Conservation (phyloP, 441 rosid species). For the Breynia disticha region DNA sequence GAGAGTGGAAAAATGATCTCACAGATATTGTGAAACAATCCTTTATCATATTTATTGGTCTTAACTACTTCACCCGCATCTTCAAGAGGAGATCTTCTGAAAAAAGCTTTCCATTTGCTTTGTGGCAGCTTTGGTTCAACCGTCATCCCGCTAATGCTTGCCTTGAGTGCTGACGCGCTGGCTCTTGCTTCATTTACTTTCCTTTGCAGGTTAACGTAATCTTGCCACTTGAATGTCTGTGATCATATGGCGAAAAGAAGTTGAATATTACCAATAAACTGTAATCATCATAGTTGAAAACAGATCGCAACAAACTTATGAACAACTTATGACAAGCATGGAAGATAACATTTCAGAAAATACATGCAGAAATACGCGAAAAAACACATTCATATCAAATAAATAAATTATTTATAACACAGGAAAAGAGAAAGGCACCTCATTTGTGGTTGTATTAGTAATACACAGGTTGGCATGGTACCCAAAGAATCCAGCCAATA, state of each 20-base stretch:
- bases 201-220: slow-evolving; percentile 59
- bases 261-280: background rate
- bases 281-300: background rate
- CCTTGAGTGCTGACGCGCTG: slow-evolving; percentile 52
- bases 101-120: slow-evolving; percentile 50
- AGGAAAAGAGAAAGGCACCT: slow-evolving; percentile 30
- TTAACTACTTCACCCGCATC: slow-evolving; percentile 31
- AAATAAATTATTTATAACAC: background rate
- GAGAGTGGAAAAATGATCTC: slow-evolving; percentile 67
- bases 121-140: slow-evolving; percentile 29
- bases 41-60: slow-evolving; percentile 51
- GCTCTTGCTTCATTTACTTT: slow-evolving; percentile 52
- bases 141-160: slow-evolving; percentile 32
- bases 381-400: too few species aligned
- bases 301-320: too few species aligned
- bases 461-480: slow-evolving; percentile 72
- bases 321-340: too few species aligned
- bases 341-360: too few species aligned
- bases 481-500: slow-evolving; percentile 68
- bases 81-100: slow-evolving; percentile 46
- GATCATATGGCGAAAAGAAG: background rate
- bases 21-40: slow-evolving; percentile 40
- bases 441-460: slow-evolving; percentile 77
- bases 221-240: slow-evolving; percentile 96
- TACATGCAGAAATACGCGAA: too few species aligned